phyloP scores from a whole-genome alignment of 306 rosid genomes.

The Glycyrrhiza uralensis region DNA sequence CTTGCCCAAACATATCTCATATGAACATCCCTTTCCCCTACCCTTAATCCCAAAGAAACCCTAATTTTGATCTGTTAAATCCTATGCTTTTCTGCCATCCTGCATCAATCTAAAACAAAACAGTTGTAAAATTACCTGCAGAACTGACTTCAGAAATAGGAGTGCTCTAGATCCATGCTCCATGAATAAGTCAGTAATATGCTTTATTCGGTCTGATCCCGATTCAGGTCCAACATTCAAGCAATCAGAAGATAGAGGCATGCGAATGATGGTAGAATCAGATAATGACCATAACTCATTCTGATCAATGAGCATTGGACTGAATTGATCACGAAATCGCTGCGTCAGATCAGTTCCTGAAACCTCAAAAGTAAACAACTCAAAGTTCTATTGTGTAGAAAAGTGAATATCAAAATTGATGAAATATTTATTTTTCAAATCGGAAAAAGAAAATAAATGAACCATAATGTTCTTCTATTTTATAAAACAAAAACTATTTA shows the following conservation, averaged over 20 bases:
- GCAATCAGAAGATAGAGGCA: constrained; percentile 77
- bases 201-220: constrained; percentile 57
- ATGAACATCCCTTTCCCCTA: not conserved
- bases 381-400: constrained; percentile 2
- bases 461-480: not conserved
- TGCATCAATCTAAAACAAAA: constrained; percentile 21
- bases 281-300: constrained; percentile 59
- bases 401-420: constrained; percentile 7
- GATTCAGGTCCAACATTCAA: constrained; percentile 59
- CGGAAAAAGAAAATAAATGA: not conserved
- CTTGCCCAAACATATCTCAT: not conserved
- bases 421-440: constrained; percentile 17
- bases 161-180: constrained; percentile 84
- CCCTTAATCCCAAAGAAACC: not conserved
- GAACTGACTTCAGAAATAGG: constrained; percentile 76
- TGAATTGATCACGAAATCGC: constrained; percentile 80
- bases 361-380: constrained; percentile 33
- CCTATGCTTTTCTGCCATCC: not conserved
- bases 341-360: constrained; percentile 83
- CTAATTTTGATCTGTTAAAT: constrained; percentile 1
- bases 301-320: constrained; percentile 77
- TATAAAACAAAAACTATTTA: not conserved
- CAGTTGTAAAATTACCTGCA: constrained; percentile 64
- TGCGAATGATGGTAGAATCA: constrained; percentile 90
- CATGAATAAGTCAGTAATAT: constrained; percentile 62